Percentiles rank a stretch among this genome's conserved stretches.
These are phyloP conservation scores for Aspergillus alliaceus DNA, from an alignment of 2,329 filamentous ascomycete genomes.

Conservation along the genomic window DNA sequence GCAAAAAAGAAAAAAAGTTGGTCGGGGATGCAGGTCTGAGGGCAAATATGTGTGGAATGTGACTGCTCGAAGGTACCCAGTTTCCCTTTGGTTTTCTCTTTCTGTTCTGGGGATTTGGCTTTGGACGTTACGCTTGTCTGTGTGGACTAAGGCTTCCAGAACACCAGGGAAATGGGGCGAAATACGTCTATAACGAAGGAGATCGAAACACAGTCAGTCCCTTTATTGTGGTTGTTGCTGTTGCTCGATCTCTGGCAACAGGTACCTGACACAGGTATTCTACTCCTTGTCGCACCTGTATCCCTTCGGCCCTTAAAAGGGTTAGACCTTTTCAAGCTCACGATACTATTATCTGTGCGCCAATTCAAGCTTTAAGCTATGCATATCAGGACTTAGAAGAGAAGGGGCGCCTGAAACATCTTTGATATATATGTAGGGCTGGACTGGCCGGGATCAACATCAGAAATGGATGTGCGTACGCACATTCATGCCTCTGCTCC, in stretches of 20 bases:
- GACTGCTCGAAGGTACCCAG: slow-evolving; percentile 11
- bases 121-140: not conserved
- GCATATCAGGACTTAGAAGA: slow-evolving; percentile 11
- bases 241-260: not conserved
- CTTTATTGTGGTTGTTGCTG: not conserved
- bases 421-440: slow-evolving; percentile 10
- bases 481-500: not conserved
- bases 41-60: slow-evolving; percentile 18
- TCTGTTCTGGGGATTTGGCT: not conserved
- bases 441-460: not conserved
- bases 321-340: not conserved
- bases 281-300: not conserved
- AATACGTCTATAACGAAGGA: no score
- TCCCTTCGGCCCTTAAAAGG: not conserved
- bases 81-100: not conserved
- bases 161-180: not conserved
- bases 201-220: not conserved
- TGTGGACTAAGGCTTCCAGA: not conserved
- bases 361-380: slow-evolving; percentile 16
- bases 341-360: slow-evolving; percentile 20
- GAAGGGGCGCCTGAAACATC: slow-evolving; percentile 1
- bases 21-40: slow-evolving; percentile 15
- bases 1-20: not conserved
- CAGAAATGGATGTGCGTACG: slow-evolving; percentile 1
- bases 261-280: not conserved